Evolutionary conservation across 2,329 filamentous ascomycete genomes (phyloP), one percentile per base, ranked within the genome.

Genomic region (Byssothecium circinans): DNA sequence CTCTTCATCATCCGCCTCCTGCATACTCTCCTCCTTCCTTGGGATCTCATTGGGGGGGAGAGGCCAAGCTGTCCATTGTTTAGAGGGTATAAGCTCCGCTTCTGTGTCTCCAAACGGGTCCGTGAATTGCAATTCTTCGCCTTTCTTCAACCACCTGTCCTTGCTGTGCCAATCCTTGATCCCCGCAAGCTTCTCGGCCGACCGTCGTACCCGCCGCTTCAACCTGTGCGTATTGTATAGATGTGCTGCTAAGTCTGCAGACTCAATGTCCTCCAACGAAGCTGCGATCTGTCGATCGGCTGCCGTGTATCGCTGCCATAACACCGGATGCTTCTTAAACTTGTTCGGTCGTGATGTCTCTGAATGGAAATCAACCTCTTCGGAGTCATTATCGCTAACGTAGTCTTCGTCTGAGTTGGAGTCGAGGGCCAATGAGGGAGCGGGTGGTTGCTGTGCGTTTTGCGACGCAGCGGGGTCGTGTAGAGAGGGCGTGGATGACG

Each of bases 1-100:
- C 43, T 80, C 72, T 6, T 75, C 73, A 40, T 82, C 76, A 7
- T 60, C 53, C 19, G 45, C 45, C 32, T 19, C 32, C 50, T 29
- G 54, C 46, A 32, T 70, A 60, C 66, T 74, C 55, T 74, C 76
- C 42, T 75, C 67, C 51, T 88, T 79, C 14, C 75, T 72, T 1
- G 88, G 88, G 7, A 94, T 83, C 20, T 79, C 72, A 7, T 76
- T 72, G 4, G 81, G 75, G 17, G 78, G 77, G 62, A 95, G 68
- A 4, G 92, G 92, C 92, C 92, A 96, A 0, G 91, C 88, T 15
- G 88, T 89, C 91, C 92, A 96, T 4, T 65, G 55, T 49, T 80
- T 82, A 0, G 81, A 60, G 1, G 80, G 77, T 14, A 70, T 58
- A 57, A 79, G 75, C 2, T 64, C 54, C 47, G 57, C 58, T 25